phyloP scores from a whole-genome alignment of 2,329 filamentous ascomycete species.

The Cytospora piceae region DNA sequence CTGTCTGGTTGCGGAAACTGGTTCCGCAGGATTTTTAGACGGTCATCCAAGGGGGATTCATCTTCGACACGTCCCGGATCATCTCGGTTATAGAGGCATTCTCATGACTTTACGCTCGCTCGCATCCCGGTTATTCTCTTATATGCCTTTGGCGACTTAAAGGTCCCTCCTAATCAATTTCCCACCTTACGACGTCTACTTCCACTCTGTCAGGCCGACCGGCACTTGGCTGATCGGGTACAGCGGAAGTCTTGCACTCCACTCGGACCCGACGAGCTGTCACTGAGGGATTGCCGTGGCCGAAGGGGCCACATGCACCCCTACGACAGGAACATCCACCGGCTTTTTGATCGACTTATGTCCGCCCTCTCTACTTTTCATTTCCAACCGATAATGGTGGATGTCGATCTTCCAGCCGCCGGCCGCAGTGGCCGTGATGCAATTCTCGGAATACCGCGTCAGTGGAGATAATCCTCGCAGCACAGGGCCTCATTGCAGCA shows the following conservation, averaged over 20 bases:
- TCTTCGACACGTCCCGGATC: conserved; percentile 29
- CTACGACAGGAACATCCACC: background rate
- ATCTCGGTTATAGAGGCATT: conserved; percentile 31
- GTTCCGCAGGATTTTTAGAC: conserved; percentile 25
- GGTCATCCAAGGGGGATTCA: conserved; percentile 25
- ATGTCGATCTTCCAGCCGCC: background rate
- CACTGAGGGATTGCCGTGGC: background rate
- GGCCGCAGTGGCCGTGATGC: background rate
- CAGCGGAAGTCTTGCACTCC: conserved; percentile 1
- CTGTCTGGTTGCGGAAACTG: conserved; percentile 18
- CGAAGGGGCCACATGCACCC: background rate
- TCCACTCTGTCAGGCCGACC: conserved; percentile 11
- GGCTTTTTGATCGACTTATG: background rate
- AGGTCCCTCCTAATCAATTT: conserved; percentile 31
- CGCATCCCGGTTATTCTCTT: conserved; percentile 30
- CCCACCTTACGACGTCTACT: conserved; percentile 27
- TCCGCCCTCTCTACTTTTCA: background rate
- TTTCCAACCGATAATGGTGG: background rate
- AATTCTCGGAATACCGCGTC: background rate
- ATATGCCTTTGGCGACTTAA: conserved; percentile 31
- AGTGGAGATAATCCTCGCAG: background rate
- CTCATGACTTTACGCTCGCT: conserved; percentile 33
- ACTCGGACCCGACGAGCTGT: background rate
- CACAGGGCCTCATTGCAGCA: background rate
- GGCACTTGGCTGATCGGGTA: conserved; percentile 8